Evolutionary conservation across 805 yeast species (phyloP).

Genomic region (Lipomyces spencermartinsiae): DNA sequence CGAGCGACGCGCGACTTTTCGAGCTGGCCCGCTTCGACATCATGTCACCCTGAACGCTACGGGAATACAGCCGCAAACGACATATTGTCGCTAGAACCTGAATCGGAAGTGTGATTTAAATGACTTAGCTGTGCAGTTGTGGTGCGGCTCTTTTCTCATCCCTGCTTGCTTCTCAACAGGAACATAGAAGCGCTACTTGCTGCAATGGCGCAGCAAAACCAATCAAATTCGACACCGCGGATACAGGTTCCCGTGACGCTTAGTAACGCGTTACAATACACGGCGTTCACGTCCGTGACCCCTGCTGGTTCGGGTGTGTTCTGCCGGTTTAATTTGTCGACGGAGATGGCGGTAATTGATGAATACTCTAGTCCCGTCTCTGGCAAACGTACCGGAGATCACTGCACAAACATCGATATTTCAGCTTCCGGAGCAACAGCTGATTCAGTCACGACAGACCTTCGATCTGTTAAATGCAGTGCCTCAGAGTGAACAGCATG

Average conservation of each 20-base stretch:
- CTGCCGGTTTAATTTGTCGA: neutral
- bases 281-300: slow-evolving; percentile 30
- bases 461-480: slow-evolving; percentile 20
- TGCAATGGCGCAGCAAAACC: neutral
- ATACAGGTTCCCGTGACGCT: slow-evolving; percentile 16
- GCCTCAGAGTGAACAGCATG: slow-evolving; percentile 10
- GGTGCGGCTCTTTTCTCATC: neutral
- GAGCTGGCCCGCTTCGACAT: neutral
- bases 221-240: neutral
- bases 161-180: neutral
- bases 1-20: neutral
- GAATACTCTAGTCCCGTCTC: slow-evolving; percentile 4
- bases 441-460: slow-evolving; percentile 16
- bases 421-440: slow-evolving; percentile 27
- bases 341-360: neutral
- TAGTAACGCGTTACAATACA: slow-evolving; percentile 27
- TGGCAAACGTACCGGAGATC: slow-evolving; percentile 17
- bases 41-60: neutral
- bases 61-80: neutral
- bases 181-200: neutral
- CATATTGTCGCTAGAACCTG: neutral
- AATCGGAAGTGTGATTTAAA: neutral
- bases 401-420: slow-evolving; percentile 27
- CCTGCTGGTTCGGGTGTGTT: slow-evolving; percentile 28
- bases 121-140: neutral